Evolutionary conservation across 768 basidiomycete genomes (phyloP).

Genomic region (Lyophyllum shimeji): DNA sequence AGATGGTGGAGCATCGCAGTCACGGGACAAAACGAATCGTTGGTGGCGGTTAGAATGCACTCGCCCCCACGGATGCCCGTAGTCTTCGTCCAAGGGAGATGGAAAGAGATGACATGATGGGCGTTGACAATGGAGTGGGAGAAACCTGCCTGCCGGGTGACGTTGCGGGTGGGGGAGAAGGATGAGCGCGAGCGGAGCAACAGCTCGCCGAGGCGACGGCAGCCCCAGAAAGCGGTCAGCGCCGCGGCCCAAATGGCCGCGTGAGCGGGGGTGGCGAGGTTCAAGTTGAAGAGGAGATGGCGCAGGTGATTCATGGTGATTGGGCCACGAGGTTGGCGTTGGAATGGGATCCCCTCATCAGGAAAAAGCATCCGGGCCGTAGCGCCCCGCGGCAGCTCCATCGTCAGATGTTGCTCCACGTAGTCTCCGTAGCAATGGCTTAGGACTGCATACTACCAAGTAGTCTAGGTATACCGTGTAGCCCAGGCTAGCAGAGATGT

Average conservation of each 20-base stretch:
- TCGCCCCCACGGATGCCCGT: constrained; percentile 2
- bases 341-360: constrained; percentile 8
- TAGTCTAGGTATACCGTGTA: too few species aligned
- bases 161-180: neutral
- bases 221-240: constrained; percentile 11
- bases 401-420: too few species aligned
- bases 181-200: neutral
- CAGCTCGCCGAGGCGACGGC: constrained; percentile 2
- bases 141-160: neutral
- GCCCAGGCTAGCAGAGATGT: too few species aligned
- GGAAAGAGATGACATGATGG: constrained; percentile 2
- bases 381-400: too few species aligned
- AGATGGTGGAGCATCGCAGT: constrained; percentile 17
- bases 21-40: constrained; percentile 16
- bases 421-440: too few species aligned
- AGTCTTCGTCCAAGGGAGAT: constrained; percentile 20
- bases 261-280: neutral
- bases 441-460: too few species aligned
- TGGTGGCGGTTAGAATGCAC: constrained; percentile 11
- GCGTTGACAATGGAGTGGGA: neutral
- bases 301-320: constrained; percentile 10
- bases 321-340: constrained; percentile 7
- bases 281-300: constrained; percentile 1
- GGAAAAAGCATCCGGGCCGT: too few species aligned
- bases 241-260: constrained; percentile 17